Evolutionary conservation across 2,329 filamentous ascomycete species (phyloP), one percentile per base, ranked within the genome.

Genomic region (Simplicillium aogashimaense): DNA sequence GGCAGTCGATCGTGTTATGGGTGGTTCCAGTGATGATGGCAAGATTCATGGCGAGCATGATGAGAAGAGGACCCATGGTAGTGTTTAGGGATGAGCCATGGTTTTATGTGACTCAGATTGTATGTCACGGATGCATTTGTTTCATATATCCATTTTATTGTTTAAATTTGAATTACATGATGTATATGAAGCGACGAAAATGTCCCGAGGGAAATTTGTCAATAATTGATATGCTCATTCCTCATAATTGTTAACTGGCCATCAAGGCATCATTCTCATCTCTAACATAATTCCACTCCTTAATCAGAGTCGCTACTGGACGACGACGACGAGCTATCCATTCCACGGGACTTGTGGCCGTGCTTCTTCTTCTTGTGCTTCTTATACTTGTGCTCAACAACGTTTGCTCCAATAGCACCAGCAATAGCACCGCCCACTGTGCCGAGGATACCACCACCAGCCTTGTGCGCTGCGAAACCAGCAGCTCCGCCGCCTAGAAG

Each of bases 371-470:
- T 57, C 53, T 61, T 56, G 20, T 60, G 38, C 46, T 56, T 56
- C 51, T 61, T 61, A 39, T 63, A 49, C 45, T 56, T 60, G 52
- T 69, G 53, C 56, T 70, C 69, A 7, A 75, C 44, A 30, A 69
- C 48, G 43, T 76, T 76, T 2, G 74, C 74, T 4, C 67, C 70
- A n/a, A 77, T 62, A 1, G 73, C 72, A 29, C 74, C 74, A 13
- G 65, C 68, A 1, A 71, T 61, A 0, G 67, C 63, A 10, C 70
- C 72, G 7, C 65, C 70, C 2, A 75, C 51, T 3, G 69, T 72
- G 16, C 69, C 68, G 18, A 77, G 51, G 29, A 67, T 45, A 14
- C 74, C 72, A 20, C 69, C 69, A 11, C 73, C 74, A 15, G 72
- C 57, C 47, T 72, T 67, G 55, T 75, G 67, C 0, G 70, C 72